These are phyloP conservation scores for Cladosporium sp. DNA, from an alignment of 2,329 filamentous ascomycete species.

Conservation along the genomic window DNA sequence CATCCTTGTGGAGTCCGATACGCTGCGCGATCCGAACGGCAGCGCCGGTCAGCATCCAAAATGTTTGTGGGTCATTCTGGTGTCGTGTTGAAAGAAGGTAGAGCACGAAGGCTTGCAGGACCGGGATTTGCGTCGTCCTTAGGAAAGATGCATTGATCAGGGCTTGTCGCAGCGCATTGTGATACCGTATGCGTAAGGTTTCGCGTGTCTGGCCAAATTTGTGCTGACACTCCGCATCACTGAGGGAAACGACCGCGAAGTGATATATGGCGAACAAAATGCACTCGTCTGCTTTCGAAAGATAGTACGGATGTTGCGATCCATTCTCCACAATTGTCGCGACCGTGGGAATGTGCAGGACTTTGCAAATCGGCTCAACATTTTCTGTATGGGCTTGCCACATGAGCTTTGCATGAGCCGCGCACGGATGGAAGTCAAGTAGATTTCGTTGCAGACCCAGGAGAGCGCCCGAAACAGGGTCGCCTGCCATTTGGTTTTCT, in stretches of 20 bases:
- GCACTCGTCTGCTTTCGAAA: slow-evolving; percentile 59
- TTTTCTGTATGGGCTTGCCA: slow-evolving; percentile 66
- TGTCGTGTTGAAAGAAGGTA: slow-evolving; percentile 53
- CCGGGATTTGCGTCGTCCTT: slow-evolving; percentile 62
- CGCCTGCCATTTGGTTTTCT: slow-evolving; percentile 31
- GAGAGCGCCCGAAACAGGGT: slow-evolving; percentile 34
- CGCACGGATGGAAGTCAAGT: slow-evolving; percentile 53
- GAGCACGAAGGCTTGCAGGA: slow-evolving; percentile 67
- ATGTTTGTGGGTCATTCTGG: slow-evolving; percentile 51
- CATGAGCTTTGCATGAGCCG: slow-evolving; percentile 53
- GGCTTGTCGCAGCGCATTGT: slow-evolving; percentile 60
- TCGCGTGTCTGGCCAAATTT: slow-evolving; percentile 54
- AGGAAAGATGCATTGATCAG: slow-evolving; percentile 68
- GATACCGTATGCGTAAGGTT: slow-evolving; percentile 43
- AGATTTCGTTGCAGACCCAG: slow-evolving; percentile 25
- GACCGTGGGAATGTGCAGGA: slow-evolving; percentile 64
- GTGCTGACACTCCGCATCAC: slow-evolving; percentile 47
- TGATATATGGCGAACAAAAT: slow-evolving; percentile 64
- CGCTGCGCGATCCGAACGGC: slow-evolving; percentile 61
- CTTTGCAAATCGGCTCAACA: slow-evolving; percentile 68
- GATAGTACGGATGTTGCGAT: slow-evolving; percentile 49
- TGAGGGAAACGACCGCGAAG: slow-evolving; percentile 54
- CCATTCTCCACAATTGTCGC: slow-evolving; percentile 53
- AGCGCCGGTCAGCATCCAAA: slow-evolving; percentile 65
- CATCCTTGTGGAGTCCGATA: slow-evolving; percentile 63